Evolutionary conservation across 1,139 yeast species (phyloP), one percentile per base, ranked within the genome.

Genomic region (Yamadazyma songkhlaensis): DNA sequence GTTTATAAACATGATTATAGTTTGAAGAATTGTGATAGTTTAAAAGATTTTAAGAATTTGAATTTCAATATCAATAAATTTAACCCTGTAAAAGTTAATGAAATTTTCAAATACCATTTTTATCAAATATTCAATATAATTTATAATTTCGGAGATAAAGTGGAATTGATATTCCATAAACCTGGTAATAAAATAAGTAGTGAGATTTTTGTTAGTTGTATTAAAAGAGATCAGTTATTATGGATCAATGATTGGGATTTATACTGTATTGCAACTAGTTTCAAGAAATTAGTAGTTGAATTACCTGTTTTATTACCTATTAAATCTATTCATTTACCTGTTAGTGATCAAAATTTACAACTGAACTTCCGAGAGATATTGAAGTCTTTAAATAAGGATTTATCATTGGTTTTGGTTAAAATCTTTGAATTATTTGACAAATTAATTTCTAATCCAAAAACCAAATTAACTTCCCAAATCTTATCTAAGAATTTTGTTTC

Each of bases 201-300:
- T 4, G 74, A 71, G 38, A 69, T 79, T 10, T 57, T 80, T 30
- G 60, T 64, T 41, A 73, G 73, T 43, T 75, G 83, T 35, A 73
- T 80, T 25, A 69, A 67, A 37, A 60, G 85, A 42, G 77, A 78
- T 51, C 77, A 70, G 64, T 62, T 61, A 55, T 66, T 63, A 44
- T 79, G 67, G 82, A 78, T 67, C 44, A 79, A 59, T 63, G 85
- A 54, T 70, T 80, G 84, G 84, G 82, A 79, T 52, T 60, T 79
- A 35, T 75, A 77, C 51, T 75, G 81, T 35, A 68, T 80, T 37
- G 78, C 79, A 6, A 67, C 81, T 0, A 64, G 73, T 2, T 78
- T 76, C 50, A 66, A 79, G 43, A 65, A 68, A 43, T 62, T 79
- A 11, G 47, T 79, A 25, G 60, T 61, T 49, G 74, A 67, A 23